Base-by-base conservation (phyloP, 2,329 filamentous ascomycete species). In the Phialophora verrucosa region DNA sequence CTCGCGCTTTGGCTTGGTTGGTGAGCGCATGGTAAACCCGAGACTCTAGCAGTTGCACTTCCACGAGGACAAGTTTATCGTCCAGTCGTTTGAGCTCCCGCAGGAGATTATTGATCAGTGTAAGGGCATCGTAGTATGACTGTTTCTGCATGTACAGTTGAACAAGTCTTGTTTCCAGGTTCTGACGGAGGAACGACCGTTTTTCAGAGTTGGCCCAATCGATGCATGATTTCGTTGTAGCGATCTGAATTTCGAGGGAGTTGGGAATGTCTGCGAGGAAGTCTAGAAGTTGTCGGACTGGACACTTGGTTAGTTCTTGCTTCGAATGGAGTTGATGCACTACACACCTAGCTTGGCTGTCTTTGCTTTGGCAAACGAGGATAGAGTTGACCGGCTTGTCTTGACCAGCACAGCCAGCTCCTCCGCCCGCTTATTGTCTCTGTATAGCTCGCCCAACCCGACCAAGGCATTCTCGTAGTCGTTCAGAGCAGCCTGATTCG, bases 161-260 rank as follows among this genome's bases (percentile, higher is more conserved):
- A 62, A 99, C 95, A 65, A 99, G 90, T 70, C 95, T 91, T 65
- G 94, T 96, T 84, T 99, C 93, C 76, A 99, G 92, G 80, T 96
- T 97, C 83, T 99, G 95, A 73, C 95, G 93, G 74, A 99, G 88
- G 85, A 99, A 99, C 67, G 92, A 92, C 76, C 95, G 91, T 74
- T 93, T 91, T 83, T 98, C 67, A 2, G 67, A 64, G 44, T 71
- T 71, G 51, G 69, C 95, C 95, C 95, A 99, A 83, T 98, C 94
- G 88, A 99, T 99, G 83, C 93, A 98, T 81, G 95, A 97, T 82
- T 97, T 97, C 76, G 95, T 99, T 75, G 97, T 92, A 78, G 89
- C 83, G 78, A 97, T 93, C 83, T 99, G 95, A 77, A 90, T 91
- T 78, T 99, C 95, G 83, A 91, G 91, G 74, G 92, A 95, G 81